Base-by-base conservation (phyloP, 192 early-diverging fungal genomes). In the Spizellomyces punctatus region DNA sequence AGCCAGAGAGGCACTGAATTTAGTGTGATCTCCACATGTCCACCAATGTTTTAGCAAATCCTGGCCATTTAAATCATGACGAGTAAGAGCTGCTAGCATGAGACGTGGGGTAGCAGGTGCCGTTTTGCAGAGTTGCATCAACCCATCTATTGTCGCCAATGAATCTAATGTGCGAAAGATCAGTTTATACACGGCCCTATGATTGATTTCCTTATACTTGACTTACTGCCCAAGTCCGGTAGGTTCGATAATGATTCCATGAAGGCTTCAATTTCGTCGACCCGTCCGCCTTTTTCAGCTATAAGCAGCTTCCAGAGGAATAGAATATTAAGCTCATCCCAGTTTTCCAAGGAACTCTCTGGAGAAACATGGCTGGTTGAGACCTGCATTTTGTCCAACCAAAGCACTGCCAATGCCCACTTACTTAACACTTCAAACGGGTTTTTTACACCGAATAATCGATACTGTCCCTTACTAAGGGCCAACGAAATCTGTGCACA, bases 271-370 rank as follows among this genome's bases (percentile, higher is more conserved):
- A 61, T 61, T 14, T 61, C 59, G 22, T 19, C 22, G 16, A 61
- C 42, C 17, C 42, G 59, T 14, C 44, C 59, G 7, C 69, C 58
- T 21, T 63, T 61, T 47, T 71, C 58, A 12, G 69, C 58, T 6
- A 50, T 48, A 8, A 61, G 45, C 7, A 71, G 58, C 47, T 62
- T 60, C 69, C 69, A 71, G 17, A 71, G 46, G 27, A 71, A 71
- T 50, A 49, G 45, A 6, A 62, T 71, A 9, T 14, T 49, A 60
- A 71, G 44, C 8, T 62, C 69, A 22, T 71, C 69, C 22, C 16
- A 71, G 4, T 71, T 48, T 3, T 17, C 42, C 41, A 68, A 2
- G 5, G 66, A 52, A 16, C 14, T 36, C 36, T 10, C 66, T 68
- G 44, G 19, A 6, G 8, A 17, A 14, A 6, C 19, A 49, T 46